Evolutionary conservation across 495 filamentous ascomycete genomes (phyloP).

Genomic region (Penicillium bovifimosum): DNA sequence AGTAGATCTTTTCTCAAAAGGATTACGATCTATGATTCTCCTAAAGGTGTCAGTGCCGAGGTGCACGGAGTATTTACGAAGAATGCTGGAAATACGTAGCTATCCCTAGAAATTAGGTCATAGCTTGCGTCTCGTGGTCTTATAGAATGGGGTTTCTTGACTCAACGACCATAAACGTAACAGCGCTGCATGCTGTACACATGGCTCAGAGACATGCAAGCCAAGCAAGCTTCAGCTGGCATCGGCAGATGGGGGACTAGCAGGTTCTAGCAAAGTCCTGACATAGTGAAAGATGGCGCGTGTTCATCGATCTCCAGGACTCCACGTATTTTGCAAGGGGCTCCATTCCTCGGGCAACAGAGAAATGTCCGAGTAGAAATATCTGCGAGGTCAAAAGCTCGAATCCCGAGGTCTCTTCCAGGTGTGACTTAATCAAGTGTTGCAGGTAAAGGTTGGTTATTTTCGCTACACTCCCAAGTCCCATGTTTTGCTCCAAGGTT

Average conservation of each 20-base stretch:
- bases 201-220: background rate
- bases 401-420: background rate
- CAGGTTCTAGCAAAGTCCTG: background rate
- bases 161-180: background rate
- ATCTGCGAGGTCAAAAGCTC: conserved; percentile 1
- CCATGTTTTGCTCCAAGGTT: background rate
- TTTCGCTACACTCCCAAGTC: background rate
- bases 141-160: too few species aligned
- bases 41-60: background rate
- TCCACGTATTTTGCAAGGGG: conserved; percentile 4
- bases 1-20: background rate
- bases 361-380: conserved; percentile 1
- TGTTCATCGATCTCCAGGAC: background rate
- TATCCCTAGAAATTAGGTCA: conserved; percentile 2
- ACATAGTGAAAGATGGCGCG: background rate
- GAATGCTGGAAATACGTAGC: background rate
- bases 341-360: background rate
- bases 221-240: background rate
- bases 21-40: background rate
- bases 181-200: background rate
- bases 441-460: background rate
- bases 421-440: background rate
- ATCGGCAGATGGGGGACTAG: background rate
- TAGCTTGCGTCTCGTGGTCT: background rate
- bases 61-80: background rate